Evolutionary conservation across 2,329 filamentous ascomycete species (phyloP).

Genomic region (Apiospora kogelbergensis): DNA sequence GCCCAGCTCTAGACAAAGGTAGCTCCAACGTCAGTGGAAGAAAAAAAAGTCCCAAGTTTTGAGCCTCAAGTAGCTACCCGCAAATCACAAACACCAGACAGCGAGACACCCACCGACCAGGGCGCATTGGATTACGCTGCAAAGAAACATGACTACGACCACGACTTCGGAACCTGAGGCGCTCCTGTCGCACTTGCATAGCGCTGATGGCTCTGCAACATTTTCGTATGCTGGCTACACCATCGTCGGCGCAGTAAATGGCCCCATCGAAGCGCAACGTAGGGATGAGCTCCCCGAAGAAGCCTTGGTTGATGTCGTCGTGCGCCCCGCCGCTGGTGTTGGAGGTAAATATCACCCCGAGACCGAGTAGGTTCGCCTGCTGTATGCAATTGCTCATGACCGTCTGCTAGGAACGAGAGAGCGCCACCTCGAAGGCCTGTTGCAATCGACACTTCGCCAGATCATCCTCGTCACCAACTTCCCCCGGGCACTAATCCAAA

Average conservation of each 20-base stretch:
- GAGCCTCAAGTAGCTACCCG: background rate
- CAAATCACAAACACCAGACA: background rate
- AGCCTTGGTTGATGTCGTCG: constrained; percentile 83
- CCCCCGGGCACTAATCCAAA: constrained; percentile 74
- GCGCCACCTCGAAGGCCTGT: constrained; percentile 76
- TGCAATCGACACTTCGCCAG: constrained; percentile 71
- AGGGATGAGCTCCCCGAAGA: constrained; percentile 92
- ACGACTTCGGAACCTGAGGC: constrained; percentile 49
- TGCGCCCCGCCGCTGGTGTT: constrained; percentile 82
- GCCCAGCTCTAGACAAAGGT: background rate
- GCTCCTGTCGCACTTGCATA: constrained; percentile 60
- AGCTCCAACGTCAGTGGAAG: constrained; percentile 10
- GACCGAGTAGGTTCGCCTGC: background rate
- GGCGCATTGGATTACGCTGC: background rate
- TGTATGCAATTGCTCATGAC: constrained; percentile 14
- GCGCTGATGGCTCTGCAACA: constrained; percentile 77
- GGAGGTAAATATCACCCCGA: constrained; percentile 58
- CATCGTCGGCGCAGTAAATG: constrained; percentile 84
- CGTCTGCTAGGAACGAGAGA: constrained; percentile 61
- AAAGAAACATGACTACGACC: constrained; percentile 30
- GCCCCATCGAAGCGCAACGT: constrained; percentile 84
- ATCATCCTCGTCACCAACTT: constrained; percentile 75
- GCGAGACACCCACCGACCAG: background rate
- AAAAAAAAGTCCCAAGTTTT: constrained; percentile 14
- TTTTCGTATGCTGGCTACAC: constrained; percentile 76